phyloP scores from a whole-genome alignment of 1,284 basidiomycete species.

The Pascua guehoae region DNA sequence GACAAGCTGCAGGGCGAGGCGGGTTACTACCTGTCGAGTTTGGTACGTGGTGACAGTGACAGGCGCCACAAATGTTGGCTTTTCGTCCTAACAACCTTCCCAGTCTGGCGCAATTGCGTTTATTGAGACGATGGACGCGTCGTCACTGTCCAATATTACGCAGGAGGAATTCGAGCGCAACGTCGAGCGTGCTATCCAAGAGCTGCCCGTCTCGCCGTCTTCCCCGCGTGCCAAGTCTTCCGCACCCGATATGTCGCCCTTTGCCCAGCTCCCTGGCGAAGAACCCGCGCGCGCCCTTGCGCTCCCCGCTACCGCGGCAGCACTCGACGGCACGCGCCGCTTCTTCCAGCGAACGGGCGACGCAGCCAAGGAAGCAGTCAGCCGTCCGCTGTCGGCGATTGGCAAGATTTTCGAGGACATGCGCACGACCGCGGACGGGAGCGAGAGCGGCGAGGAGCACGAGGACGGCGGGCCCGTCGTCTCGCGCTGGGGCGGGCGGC shows the following conservation, averaged over 20 bases:
- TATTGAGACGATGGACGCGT: conserved; percentile 95
- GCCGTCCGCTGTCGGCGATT: conserved; percentile 80
- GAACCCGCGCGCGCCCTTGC: conserved; percentile 76
- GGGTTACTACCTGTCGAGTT: conserved; percentile 93
- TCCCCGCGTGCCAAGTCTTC: conserved; percentile 13
- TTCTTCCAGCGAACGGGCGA: conserved; percentile 84
- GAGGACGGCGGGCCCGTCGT: conserved; percentile 23
- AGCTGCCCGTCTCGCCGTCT: conserved; percentile 54
- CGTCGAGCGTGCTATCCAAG: conserved; percentile 70
- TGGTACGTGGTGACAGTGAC: conserved; percentile 56
- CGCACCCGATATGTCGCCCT: conserved; percentile 34
- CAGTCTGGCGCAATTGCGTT: conserved; percentile 83
- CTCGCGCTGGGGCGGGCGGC: not conserved
- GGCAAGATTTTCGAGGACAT: conserved; percentile 66
- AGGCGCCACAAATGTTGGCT: too few relatives aligned
- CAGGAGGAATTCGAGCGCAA: conserved; percentile 87
- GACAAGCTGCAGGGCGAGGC: conserved; percentile 87
- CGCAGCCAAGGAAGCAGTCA: conserved; percentile 60
- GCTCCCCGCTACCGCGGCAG: conserved; percentile 59
- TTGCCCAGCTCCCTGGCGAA: conserved; percentile 58
- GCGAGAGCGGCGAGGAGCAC: conserved; percentile 25
- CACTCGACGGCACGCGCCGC: conserved; percentile 68
- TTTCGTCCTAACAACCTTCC: too few relatives aligned
- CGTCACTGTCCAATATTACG: conserved; percentile 83
- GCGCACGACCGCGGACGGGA: conserved; percentile 54